Evolutionary conservation across 2,329 filamentous ascomycete species (phyloP).

Genomic region (Grosmannia serpens): DNA sequence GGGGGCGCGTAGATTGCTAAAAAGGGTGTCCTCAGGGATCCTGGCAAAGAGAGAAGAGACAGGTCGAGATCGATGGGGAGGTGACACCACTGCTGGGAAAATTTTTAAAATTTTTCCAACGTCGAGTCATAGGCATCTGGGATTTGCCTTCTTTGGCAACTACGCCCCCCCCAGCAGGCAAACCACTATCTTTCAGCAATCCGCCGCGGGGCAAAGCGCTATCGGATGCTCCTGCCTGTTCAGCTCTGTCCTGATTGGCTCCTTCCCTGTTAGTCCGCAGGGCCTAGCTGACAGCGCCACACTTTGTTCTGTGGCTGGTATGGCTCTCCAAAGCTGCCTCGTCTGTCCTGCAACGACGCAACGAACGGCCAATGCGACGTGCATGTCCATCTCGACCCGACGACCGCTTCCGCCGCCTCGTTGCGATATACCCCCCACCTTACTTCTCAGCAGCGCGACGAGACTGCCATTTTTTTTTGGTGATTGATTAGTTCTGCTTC

Average conservation of each 20-base stretch:
- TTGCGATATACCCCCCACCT: no score
- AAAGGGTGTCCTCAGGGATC: neutral
- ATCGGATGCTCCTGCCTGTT: neutral
- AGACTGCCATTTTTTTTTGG: no score
- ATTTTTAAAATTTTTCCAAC: neutral
- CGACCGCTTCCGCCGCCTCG: no score
- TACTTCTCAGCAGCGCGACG: no score
- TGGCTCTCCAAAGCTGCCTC: neutral
- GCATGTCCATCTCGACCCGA: no score
- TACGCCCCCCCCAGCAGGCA: neutral
- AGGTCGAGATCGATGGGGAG: neutral
- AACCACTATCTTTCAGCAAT: neutral
- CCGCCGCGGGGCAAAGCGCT: constrained; percentile 1
- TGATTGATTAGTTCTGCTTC: no score
- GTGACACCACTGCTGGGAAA: neutral
- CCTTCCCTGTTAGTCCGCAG: neutral
- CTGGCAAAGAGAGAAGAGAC: neutral
- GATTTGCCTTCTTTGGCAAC: constrained; percentile 3
- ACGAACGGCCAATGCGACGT: neutral
- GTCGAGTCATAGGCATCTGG: constrained; percentile 1
- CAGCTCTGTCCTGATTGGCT: neutral
- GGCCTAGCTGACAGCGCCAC: neutral
- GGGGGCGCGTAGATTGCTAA: neutral
- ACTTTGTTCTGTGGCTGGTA: neutral
- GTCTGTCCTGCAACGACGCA: neutral